Evolutionary conservation across 352 stramenopile genomes (phyloP).

Genomic region (Phytophthora vignae): DNA sequence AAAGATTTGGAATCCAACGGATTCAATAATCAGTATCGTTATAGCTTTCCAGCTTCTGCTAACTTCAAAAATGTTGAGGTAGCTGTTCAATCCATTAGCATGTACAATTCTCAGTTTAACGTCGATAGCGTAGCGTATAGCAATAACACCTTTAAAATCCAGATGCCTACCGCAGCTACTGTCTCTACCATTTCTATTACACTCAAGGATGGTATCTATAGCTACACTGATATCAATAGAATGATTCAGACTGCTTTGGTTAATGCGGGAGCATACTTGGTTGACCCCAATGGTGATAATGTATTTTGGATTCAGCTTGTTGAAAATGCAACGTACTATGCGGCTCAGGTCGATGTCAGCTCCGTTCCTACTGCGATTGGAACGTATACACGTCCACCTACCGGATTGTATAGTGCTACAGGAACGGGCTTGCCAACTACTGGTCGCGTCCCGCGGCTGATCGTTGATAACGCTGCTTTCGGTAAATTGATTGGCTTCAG

Average conservation of each 20-base stretch:
- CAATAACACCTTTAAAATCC: not conserved
- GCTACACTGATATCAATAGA: slow-evolving; percentile 4
- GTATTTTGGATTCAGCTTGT: too few relatives aligned
- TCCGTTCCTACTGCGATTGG: too few relatives aligned
- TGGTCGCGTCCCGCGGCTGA: not conserved
- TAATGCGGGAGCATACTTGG: too few relatives aligned
- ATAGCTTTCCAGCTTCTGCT: not conserved
- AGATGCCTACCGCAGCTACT: slow-evolving; percentile 5
- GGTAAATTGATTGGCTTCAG: slow-evolving; percentile 5
- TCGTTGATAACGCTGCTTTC: slow-evolving; percentile 16
- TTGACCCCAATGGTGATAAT: too few relatives aligned
- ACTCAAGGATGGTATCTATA: slow-evolving; percentile 5
- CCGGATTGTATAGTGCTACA: too few relatives aligned
- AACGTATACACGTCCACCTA: too few relatives aligned
- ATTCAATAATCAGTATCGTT: not conserved
- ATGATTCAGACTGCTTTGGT: too few relatives aligned
- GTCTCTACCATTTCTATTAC: not conserved
- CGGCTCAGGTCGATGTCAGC: too few relatives aligned
- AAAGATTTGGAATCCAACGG: not conserved
- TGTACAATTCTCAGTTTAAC: not conserved
- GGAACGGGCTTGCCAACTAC: too few relatives aligned
- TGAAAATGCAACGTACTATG: too few relatives aligned
- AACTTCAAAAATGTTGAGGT: slow-evolving; percentile 7
- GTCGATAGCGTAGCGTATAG: not conserved
- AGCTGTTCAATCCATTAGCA: not conserved